phyloP scores from a whole-genome alignment of 2,329 filamentous ascomycete genomes.

The Colletotrichum abscissum region DNA sequence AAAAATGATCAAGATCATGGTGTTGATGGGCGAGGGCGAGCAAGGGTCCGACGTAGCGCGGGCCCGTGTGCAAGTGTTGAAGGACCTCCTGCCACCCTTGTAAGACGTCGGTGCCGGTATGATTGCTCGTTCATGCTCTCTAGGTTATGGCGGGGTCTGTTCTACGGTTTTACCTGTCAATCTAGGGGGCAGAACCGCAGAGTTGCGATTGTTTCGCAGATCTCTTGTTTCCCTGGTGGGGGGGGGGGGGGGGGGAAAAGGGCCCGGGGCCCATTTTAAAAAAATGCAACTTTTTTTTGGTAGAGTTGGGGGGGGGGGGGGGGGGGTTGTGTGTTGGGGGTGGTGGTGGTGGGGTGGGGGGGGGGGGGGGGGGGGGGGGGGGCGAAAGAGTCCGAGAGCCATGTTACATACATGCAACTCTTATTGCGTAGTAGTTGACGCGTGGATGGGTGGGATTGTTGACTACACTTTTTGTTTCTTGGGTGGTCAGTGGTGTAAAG shows the following conservation, averaged over 20 bases:
- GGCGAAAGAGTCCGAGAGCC: not conserved
- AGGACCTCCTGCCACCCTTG: slow-evolving; percentile 56
- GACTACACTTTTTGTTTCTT: not conserved
- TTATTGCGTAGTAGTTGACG: not conserved
- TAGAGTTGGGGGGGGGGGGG: not conserved
- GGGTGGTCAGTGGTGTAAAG: not conserved
- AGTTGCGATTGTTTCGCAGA: not conserved
- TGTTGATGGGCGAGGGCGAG: slow-evolving; percentile 65
- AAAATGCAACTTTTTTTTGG: no score
- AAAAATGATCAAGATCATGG: slow-evolving; percentile 74
- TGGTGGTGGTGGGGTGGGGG: no score
- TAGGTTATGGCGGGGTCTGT: not conserved
- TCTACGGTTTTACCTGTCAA: not conserved
- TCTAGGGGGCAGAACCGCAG: not conserved
- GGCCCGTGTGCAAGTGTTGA: slow-evolving; percentile 69
- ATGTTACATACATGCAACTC: not conserved
- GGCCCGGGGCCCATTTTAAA: no score
- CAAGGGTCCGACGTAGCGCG: slow-evolving; percentile 68
- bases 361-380: not conserved
- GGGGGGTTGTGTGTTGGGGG: no score
- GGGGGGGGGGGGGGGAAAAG: not conserved
- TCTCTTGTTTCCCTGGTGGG: not conserved
- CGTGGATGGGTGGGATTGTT: not conserved
- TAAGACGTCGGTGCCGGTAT: not conserved
- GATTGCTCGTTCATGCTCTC: not conserved